Evolutionary conservation across 2,329 filamentous ascomycete species (phyloP), one percentile per base, ranked within the genome.

Genomic region (Fusarium pseudograminearum): DNA sequence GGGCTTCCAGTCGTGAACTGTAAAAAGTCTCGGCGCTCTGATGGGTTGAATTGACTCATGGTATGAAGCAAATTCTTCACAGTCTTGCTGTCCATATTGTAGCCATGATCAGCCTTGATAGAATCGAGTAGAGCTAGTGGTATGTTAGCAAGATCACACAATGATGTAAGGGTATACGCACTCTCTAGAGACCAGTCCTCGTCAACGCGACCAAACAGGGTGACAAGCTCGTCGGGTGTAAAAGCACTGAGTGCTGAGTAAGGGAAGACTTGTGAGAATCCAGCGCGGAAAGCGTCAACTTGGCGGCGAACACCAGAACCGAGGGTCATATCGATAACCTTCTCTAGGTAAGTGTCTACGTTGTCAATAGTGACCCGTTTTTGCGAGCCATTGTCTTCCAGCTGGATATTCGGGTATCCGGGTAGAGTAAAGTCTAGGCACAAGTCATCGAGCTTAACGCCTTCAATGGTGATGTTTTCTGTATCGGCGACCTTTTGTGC

Each of bases 161-260:
- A 24, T 7, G 16, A 8, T 10, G 11, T 4, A 8, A 41, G 28
- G 33, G 20, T 31, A 48, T 57, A 85, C 93, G 86, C 88, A 96
- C 93, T 99, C 78, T 98, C 95, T 70, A 99, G 90, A 24, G 93
- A 93, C 96, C 96, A 99, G 78, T 99, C 96, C 78, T 99, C 96
- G 10, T 98, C 93, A 7, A 93, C 90, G 61, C 91, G 89, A 20
- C 96, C 96, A 82, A 98, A 99, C 28, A 99, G 86, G 83, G 94
- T 95, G 41, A 98, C 95, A 31, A 99, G 85, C 79, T 99, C 97
- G 73, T 93, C 93, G 0, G 97, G 94, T 0, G 96, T 99, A 77
- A 99, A 99, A 0, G 96, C 93, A 70, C 91, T 93, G 48, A 99
- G 82, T 10, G 97, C 93, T 6, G 93, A 91, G 80, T 97, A 99